Percentiles rank a stretch among this genome's conserved stretches.
Evolutionary conservation across 2,329 filamentous ascomycete genomes (phyloP).

Genomic region (Pestalotiopsis sp.): DNA sequence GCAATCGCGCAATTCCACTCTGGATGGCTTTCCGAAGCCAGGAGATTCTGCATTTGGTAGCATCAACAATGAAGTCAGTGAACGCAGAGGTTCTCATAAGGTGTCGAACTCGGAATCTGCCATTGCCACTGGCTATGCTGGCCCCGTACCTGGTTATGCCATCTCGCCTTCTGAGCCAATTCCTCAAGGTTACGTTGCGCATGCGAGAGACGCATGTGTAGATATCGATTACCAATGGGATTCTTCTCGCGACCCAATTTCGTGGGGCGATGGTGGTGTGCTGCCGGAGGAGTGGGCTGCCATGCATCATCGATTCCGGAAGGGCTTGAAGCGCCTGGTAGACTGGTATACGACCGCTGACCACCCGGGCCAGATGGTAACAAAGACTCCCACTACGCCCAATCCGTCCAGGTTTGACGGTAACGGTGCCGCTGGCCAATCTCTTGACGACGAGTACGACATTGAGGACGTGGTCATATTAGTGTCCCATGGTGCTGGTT

Average conservation of each 20-base stretch:
- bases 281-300: slow-evolving; percentile 93
- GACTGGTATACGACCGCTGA: slow-evolving; percentile 74
- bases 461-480: slow-evolving; percentile 80
- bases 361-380: slow-evolving; percentile 52
- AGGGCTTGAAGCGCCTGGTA: slow-evolving; percentile 76
- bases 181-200: slow-evolving; percentile 83
- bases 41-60: slow-evolving; percentile 5
- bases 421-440: slow-evolving; percentile 32
- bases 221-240: slow-evolving; percentile 96
- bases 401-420: slow-evolving; percentile 14
- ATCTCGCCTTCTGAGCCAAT: slow-evolving; percentile 80
- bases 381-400: slow-evolving; percentile 37
- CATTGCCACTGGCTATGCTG: slow-evolving; percentile 57
- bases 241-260: slow-evolving; percentile 75
- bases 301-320: slow-evolving; percentile 90
- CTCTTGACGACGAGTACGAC: slow-evolving; percentile 56
- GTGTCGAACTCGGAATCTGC: slow-evolving; percentile 9
- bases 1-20: slow-evolving; percentile 18
- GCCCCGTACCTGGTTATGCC: slow-evolving; percentile 81
- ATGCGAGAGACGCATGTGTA: slow-evolving; percentile 84
- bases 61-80: neutral
- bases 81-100: slow-evolving; percentile 12
- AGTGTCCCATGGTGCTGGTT: slow-evolving; percentile 92
- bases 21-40: slow-evolving; percentile 7
- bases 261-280: slow-evolving; percentile 86